Evolutionary conservation across 2,329 filamentous ascomycete species (phyloP), one percentile per base, ranked within the genome.

Genomic region (Monosporascus ibericus): DNA sequence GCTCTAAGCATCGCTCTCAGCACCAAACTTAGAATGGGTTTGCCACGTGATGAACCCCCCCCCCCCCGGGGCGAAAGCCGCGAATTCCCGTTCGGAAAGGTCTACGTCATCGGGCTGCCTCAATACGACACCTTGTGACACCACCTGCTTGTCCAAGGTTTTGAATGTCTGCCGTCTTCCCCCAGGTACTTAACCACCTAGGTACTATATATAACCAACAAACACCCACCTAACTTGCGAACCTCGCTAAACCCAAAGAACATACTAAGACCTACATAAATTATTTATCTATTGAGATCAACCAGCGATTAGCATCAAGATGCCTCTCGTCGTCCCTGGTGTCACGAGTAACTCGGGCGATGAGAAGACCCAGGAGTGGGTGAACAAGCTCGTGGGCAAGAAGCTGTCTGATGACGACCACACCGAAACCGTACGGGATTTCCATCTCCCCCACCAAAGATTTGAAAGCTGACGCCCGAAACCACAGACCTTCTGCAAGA

Each of bases 271-370:
- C 42, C 22, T 17, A 17, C 9, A 34, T 14, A 34, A 34, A 34
- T 11, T 14, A 34, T 14, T 14, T 14, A 34, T 27, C 30, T 24
- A 27, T 15, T 17, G 24, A 46, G 24, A 46, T 46, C 17, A 46
- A 42, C 14, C 39, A 42, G 18, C 15, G 14, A 8, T 42, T 9
- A 25, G 39, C 54, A 67, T n/a, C 71, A 84, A 66, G 6, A 80
- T 86, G 83, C 83, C 83, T 79, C 82, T 86, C 70, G 75, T 86
- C 61, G 76, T 84, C 18, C 81, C 82, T 51, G 80, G 78, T 63
- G 70, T 84, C 60, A 82, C 74, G 57, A 61, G 70, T 56, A 71
- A 70, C 55, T 68, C 73, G 14, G 22, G 42, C 40, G 66, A 66
- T 57, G 69, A 67, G 60, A 63, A 71, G 65, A 80, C 75, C 37